Evolutionary conservation across 1,284 basidiomycete species (phyloP).

Genomic region (Malassezia equina): DNA sequence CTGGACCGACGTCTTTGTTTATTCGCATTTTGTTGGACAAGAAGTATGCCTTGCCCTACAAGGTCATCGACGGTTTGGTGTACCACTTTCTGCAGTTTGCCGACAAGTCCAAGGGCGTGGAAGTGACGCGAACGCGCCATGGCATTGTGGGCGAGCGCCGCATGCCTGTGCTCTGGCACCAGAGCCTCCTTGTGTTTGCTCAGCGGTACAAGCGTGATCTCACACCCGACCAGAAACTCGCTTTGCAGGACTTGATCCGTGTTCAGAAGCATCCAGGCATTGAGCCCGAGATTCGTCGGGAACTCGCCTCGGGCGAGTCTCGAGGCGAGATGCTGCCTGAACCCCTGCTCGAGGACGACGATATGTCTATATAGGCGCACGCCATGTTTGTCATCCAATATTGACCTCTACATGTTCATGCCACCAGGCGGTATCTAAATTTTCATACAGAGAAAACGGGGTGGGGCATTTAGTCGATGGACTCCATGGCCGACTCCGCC

Average conservation of each 20-base stretch:
- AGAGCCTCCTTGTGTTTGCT: constrained; percentile 83
- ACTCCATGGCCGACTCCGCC: constrained; percentile 47
- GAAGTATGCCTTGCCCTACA: constrained; percentile 95
- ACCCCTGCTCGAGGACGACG: constrained; percentile 35
- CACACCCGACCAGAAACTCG: constrained; percentile 94
- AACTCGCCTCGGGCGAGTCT: constrained; percentile 55
- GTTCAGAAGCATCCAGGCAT: constrained; percentile 80
- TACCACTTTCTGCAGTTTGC: constrained; percentile 94
- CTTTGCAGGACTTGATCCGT: constrained; percentile 82
- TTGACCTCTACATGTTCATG: not conserved
- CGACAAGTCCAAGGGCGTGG: constrained; percentile 41
- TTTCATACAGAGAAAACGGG: not conserved
- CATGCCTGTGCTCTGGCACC: constrained; percentile 89
- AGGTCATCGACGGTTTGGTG: constrained; percentile 91
- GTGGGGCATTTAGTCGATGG: constrained; percentile 37
- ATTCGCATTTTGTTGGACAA: constrained; percentile 95
- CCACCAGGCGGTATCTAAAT: constrained; percentile 2
- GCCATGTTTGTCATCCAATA: constrained; percentile 2
- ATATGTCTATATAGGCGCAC: constrained; percentile 16
- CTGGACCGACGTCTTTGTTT: constrained; percentile 87
- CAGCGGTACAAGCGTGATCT: constrained; percentile 96
- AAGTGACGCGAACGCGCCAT: constrained; percentile 24
- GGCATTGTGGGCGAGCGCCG: constrained; percentile 27
- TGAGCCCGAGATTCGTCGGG: constrained; percentile 76
- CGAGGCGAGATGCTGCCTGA: constrained; percentile 50